A percentile compares a stretch with the other conserved stretches of the same genome.
Conservation (phyloP, 2,329 filamentous ascomycete genomes). For the Talaromyces sp. region DNA sequence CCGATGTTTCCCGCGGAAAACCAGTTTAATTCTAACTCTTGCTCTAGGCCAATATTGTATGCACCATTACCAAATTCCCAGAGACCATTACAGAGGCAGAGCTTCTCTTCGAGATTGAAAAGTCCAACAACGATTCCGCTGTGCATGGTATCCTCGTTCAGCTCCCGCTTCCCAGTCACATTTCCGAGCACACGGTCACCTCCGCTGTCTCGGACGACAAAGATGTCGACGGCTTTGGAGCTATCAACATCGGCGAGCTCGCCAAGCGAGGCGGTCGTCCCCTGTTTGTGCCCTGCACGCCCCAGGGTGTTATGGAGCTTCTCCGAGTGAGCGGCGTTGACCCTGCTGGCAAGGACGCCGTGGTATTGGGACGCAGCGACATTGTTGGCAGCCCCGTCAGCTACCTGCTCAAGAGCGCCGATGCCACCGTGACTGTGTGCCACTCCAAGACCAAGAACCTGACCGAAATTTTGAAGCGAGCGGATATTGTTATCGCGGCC, state of each 20-base stretch:
- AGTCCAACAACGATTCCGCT: slow-evolving; percentile 77
- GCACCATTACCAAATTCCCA: slow-evolving; percentile 77
- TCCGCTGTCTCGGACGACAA: slow-evolving; percentile 89
- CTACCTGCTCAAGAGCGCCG: slow-evolving; percentile 88
- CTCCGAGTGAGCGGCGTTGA: slow-evolving; percentile 79
- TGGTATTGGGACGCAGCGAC: slow-evolving; percentile 90
- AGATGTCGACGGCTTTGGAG: slow-evolving; percentile 96
- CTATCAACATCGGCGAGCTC: slow-evolving; percentile 90
- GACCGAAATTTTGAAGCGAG: slow-evolving; percentile 68
- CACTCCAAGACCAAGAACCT: slow-evolving; percentile 81
- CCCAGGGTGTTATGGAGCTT: slow-evolving; percentile 93
- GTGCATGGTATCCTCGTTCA: slow-evolving; percentile 94
- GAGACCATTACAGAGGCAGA: slow-evolving; percentile 78
- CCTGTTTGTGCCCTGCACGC: slow-evolving; percentile 89
- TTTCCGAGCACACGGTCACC: slow-evolving; percentile 86
- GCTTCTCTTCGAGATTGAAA: slow-evolving; percentile 73
- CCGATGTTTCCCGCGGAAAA: slow-evolving; percentile 7
- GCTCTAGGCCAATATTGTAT: slow-evolving; percentile 77
- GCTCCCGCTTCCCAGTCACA: slow-evolving; percentile 79
- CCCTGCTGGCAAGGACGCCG: slow-evolving; percentile 82
- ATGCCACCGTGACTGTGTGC: slow-evolving; percentile 94
- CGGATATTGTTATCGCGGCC: slow-evolving; percentile 86
- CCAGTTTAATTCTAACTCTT: not conserved
- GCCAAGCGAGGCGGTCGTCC: slow-evolving; percentile 90
- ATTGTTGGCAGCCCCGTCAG: slow-evolving; percentile 97